phyloP scores from a whole-genome alignment of 306 rosid species.

The Quercus variabilis region DNA sequence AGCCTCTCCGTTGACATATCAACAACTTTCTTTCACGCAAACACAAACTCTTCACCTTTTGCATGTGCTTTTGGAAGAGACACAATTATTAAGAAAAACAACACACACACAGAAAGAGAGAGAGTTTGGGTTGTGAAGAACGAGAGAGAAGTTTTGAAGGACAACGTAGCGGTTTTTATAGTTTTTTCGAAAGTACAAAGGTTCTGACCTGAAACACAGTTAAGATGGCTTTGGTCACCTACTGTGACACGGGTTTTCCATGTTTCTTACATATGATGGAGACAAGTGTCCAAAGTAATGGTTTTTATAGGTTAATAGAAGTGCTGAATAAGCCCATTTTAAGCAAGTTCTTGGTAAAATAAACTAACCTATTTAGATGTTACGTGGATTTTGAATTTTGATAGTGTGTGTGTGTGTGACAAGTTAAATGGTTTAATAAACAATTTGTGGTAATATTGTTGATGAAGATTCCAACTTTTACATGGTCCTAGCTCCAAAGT shows the following conservation, averaged over 20 bases:
- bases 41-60: not conserved
- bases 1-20: slow-evolving; percentile 68
- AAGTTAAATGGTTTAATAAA: too few relatives aligned
- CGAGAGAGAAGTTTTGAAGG: not conserved
- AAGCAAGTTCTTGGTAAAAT: not conserved
- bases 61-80: slow-evolving; percentile 10
- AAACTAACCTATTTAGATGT: not conserved
- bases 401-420: too few relatives aligned
- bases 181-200: slow-evolving; percentile 4
- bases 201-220: not conserved
- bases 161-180: slow-evolving; percentile 27
- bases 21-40: not conserved
- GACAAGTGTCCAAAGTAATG: not conserved
- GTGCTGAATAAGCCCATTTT: too few relatives aligned
- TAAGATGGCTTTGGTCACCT: not conserved
- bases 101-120: not conserved
- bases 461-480: not conserved
- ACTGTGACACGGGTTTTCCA: not conserved
- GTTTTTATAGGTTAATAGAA: not conserved
- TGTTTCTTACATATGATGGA: too few relatives aligned
- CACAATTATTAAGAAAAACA: not conserved
- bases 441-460: too few relatives aligned
- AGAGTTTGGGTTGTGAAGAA: not conserved
- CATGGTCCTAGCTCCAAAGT: too few relatives aligned
- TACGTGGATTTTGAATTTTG: too few relatives aligned